Base-by-base conservation (phyloP, 2,329 filamentous ascomycete genomes). In the Pseudogymnoascus sp. region DNA sequence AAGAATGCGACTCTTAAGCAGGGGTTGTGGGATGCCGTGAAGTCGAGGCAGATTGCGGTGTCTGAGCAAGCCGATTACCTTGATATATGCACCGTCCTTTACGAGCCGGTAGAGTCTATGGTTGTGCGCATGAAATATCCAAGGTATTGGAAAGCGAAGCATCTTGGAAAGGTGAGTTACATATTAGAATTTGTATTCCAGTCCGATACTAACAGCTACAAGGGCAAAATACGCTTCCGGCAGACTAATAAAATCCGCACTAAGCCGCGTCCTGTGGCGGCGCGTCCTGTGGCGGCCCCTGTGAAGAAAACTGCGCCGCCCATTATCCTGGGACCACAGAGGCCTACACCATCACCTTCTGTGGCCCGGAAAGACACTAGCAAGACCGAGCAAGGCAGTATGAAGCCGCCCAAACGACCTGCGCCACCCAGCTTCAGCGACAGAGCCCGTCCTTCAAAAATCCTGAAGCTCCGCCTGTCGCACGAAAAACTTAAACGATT, bases 1-100 rank as follows among this genome's bases (percentile, higher is more conserved):
- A 75, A 76, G 25, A 77, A 83, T 65, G 66, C 72, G 16, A 74
- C 74, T 21, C 70, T 84, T 63, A 77, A 79, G 64, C 67, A 74
- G 31, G 75, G 76, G 5, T 68, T 84, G 25, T 83, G 81, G 81
- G 75, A 75, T 47, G 80, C 81, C 12, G 70, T 82, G 5, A 75
- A 77, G 38, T 83, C 81, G 28, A 73, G 77, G 1, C 69, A 76
- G 18, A 75, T 82, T 53, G 78, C 79, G 5, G 70, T 80, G 31
- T 69, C 74, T 16, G 82, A 84, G 68, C 78, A 81, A 68, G 72
- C 75, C 28, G 79, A 80, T 67, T 67, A 84, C 10, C 70, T 84
- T 38, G 79, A 83, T 66, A 74, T 84, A 37, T 82, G 81, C 68
- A 75, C 75, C 35, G 72, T 80, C 56, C 73, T 84, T 64, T 82